Conservation (phyloP, 108 stramenopile genomes). For the Cyclotella kingstonii region DNA sequence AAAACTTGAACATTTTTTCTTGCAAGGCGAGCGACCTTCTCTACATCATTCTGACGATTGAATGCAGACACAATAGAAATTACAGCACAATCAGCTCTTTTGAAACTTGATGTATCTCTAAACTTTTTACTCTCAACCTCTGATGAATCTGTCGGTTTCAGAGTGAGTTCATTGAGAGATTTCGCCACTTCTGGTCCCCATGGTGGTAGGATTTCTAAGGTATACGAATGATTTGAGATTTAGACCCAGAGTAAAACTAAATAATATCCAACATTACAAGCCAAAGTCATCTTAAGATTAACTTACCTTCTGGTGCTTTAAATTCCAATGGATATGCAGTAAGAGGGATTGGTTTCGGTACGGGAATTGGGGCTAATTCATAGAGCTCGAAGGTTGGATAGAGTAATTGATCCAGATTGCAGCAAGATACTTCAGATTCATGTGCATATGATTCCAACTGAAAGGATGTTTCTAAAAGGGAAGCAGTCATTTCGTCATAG, state of each 20-base stretch:
- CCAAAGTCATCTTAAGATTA: too few species aligned
- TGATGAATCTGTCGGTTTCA: slow-evolving; percentile 7
- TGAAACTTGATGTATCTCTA: slow-evolving; percentile 2
- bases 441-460: slow-evolving; percentile 86
- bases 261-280: too few species aligned
- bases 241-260: too few species aligned
- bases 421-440: slow-evolving; percentile 76
- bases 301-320: slow-evolving; percentile 68
- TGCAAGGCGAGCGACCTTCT: slow-evolving; percentile 74
- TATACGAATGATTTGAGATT: too few species aligned
- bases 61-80: slow-evolving; percentile 72
- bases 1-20: slow-evolving; percentile 88
- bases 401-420: slow-evolving; percentile 70
- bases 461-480: slow-evolving; percentile 69
- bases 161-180: slow-evolving; percentile 58
- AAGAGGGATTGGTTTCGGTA: slow-evolving; percentile 67
- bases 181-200: slow-evolving; percentile 79
- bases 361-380: slow-evolving; percentile 49
- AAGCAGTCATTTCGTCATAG: slow-evolving; percentile 77
- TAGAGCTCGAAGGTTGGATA: slow-evolving; percentile 65
- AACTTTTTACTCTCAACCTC: not conserved
- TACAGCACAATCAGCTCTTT: slow-evolving; percentile 48
- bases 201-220: slow-evolving; percentile 66
- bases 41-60: slow-evolving; percentile 80
- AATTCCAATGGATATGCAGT: slow-evolving; percentile 83